Evolutionary conservation across 139 green algal genomes (phyloP).

Genomic region (Chlorella ohadii): DNA sequence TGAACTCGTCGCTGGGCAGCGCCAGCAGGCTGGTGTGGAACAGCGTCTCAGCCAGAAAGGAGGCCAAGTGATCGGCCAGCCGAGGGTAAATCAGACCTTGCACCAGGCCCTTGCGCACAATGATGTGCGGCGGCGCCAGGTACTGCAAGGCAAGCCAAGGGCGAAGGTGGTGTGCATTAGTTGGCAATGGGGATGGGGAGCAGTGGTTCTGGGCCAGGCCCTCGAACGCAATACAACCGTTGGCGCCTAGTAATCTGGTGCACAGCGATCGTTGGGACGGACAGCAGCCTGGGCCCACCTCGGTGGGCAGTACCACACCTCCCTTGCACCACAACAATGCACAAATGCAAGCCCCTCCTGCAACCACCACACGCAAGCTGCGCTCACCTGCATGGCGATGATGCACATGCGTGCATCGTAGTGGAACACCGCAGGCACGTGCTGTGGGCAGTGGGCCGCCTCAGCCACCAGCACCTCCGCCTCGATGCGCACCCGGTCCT

Average conservation of each 20-base stretch:
- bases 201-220: too few relatives aligned
- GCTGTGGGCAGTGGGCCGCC: conserved; percentile 69
- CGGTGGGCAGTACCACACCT: too few relatives aligned
- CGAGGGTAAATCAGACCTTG: conserved; percentile 74
- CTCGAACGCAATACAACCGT: too few relatives aligned
- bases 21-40: conserved; percentile 89
- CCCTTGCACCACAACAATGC: too few relatives aligned
- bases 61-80: conserved; percentile 76
- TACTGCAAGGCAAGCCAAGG: conserved; percentile 57
- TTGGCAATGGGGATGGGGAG: too few relatives aligned
- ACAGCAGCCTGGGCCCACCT: too few relatives aligned
- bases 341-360: too few relatives aligned
- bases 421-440: conserved; percentile 80
- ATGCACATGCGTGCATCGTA: conserved; percentile 67
- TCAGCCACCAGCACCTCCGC: conserved; percentile 68
- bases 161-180: neutral
- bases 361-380: too few relatives aligned
- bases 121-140: conserved; percentile 84
- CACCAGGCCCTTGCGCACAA: conserved; percentile 83
- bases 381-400: conserved; percentile 80
- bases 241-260: too few relatives aligned
- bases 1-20: conserved; percentile 62
- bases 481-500: conserved; percentile 83
- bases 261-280: too few relatives aligned
- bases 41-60: conserved; percentile 84